These are phyloP conservation scores for Suillus fuscotomentosus DNA, from an alignment of 768 basidiomycete species.

Conservation along the genomic window DNA sequence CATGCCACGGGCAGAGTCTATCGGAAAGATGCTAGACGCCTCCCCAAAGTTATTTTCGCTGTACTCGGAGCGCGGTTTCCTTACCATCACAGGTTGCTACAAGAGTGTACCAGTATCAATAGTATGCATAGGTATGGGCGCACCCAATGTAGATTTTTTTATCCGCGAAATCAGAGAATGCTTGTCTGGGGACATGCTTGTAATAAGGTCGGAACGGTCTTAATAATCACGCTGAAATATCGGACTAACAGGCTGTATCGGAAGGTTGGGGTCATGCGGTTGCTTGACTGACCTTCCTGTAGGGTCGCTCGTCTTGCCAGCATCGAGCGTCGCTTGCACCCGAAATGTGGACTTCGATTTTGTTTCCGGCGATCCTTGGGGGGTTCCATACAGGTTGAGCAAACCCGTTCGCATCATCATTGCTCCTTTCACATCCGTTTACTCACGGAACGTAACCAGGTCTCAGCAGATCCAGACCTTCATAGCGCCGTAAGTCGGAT, in stretches of 20 bases:
- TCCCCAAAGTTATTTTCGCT: constrained; percentile 58
- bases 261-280: constrained; percentile 81
- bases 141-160: constrained; percentile 83
- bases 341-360: constrained; percentile 82
- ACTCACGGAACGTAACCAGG: constrained; percentile 35
- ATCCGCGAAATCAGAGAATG: constrained; percentile 79
- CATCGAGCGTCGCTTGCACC: constrained; percentile 61
- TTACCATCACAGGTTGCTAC: constrained; percentile 69
- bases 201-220: constrained; percentile 40
- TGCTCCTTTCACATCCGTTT: background rate
- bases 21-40: constrained; percentile 63
- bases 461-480: constrained; percentile 56
- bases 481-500: constrained; percentile 43
- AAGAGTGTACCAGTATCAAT: constrained; percentile 64
- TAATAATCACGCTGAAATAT: constrained; percentile 2
- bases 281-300: constrained; percentile 65
- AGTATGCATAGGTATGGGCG: constrained; percentile 83
- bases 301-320: constrained; percentile 75
- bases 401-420: constrained; percentile 47
- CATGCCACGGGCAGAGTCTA: constrained; percentile 58
- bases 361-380: constrained; percentile 37
- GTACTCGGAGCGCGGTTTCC: constrained; percentile 72
- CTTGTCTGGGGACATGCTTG: constrained; percentile 57
- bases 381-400: constrained; percentile 61
- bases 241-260: constrained; percentile 1